Base-by-base conservation (phyloP, 148 eudicot species). In the Camellia japonica region DNA sequence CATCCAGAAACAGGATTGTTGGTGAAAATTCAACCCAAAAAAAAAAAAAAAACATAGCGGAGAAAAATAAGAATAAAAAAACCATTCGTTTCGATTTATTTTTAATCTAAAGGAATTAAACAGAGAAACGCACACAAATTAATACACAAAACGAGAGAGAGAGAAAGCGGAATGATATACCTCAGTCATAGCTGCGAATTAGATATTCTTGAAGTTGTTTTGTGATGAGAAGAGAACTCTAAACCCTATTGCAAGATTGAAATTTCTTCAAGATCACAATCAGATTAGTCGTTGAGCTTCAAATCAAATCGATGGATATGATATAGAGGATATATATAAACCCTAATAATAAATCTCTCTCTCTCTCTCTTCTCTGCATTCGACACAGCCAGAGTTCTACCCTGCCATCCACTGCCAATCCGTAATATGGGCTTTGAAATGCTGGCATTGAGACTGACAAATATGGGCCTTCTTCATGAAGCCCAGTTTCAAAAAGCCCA, bases 111-210 rank as follows among this genome's bases (percentile, higher is more conserved):
- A 73, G 44, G 58, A 76, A 19, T 19, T 74, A 15, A 11, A 47
- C 56, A 63, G 68, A 46, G 1, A 62, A 75, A 75, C 7, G 11
- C 2, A 75, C 14, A 46, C 1, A 70, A 2, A 51, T 47, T 10
- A 12, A n/a, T 10, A 62, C 3, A 16, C 8, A 59, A 5, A 46
- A 6, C 19, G 47, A 65, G 46, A 49, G 46, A 64, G 44, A 64
- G 61, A 77, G 72, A 66, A 58, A 51, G 12, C n/a, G 23, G 3
- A 51, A 75, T 19, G 42, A 30, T 30, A 55, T 66, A 77, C 80
- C 80, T 77, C 80, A 15, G 72, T 77, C 80, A 77, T 77, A n/a
- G 49, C 80, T 77, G 71, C 68, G 59, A 77, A 51, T 77, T 77
- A 72, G 49, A 77, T 65, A 30, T 52, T 20, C 72, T 12, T 8